phyloP scores from a whole-genome alignment of 2,329 filamentous ascomycete species.

The Teratosphaeria nubilosa region DNA sequence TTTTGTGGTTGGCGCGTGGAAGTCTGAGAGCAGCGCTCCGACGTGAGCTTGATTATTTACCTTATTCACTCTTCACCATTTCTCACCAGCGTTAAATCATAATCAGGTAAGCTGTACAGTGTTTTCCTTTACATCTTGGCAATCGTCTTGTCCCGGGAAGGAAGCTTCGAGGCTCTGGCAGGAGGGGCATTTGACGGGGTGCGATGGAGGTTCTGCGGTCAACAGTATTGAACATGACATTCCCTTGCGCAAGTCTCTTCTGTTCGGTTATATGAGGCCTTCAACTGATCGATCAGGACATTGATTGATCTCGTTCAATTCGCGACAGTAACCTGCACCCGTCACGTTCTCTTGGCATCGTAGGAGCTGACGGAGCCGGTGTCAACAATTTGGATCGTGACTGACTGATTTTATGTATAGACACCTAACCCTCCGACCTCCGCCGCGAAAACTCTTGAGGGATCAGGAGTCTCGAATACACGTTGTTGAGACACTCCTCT shows the following conservation, averaged over 20 bases:
- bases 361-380: not conserved
- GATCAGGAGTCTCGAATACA: not conserved
- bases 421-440: not conserved
- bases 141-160: not conserved
- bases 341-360: not conserved
- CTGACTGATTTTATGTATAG: not conserved
- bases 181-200: not conserved
- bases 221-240: not conserved
- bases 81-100: not conserved
- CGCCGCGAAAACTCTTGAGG: not conserved
- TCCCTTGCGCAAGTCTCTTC: not conserved
- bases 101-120: not conserved
- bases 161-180: not conserved
- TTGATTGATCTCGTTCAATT: not conserved
- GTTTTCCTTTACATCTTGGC: not conserved
- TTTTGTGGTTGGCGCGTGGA: not conserved
- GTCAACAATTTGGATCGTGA: not conserved
- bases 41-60: not conserved
- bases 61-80: not conserved
- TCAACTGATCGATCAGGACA: not conserved
- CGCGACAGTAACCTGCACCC: not conserved
- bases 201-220: not conserved
- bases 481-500: not conserved
- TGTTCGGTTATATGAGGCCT: too few relatives aligned
- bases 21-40: not conserved